Percentiles rank a stretch among this genome's conserved stretches.
Evolutionary conservation across 768 basidiomycete genomes (phyloP).

Genomic region (Strobilomyces echinocephalus): DNA sequence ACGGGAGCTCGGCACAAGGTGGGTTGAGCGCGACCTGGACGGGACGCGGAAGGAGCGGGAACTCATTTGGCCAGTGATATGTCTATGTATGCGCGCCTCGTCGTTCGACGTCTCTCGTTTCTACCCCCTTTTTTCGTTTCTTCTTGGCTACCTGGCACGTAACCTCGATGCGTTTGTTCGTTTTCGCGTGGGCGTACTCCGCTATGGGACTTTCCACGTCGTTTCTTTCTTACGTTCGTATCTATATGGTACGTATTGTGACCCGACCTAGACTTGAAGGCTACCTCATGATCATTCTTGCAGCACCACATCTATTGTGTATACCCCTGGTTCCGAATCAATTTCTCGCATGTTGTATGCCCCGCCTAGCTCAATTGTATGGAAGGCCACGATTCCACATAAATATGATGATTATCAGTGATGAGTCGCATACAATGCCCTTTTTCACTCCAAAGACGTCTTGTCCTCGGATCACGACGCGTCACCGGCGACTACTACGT

Average conservation of each 20-base stretch:
- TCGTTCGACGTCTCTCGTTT: slow-evolving; percentile 24
- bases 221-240: background rate
- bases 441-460: too few species aligned
- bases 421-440: too few species aligned
- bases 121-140: background rate
- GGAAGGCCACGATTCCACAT: too few species aligned
- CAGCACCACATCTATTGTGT: too few species aligned
- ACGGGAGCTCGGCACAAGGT: slow-evolving; percentile 13
- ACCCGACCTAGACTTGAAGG: too few species aligned
- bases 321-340: too few species aligned
- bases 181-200: background rate
- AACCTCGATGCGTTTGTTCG: background rate
- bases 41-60: slow-evolving; percentile 24
- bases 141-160: background rate
- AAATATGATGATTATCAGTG: too few species aligned
- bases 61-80: slow-evolving; percentile 23
- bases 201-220: background rate
- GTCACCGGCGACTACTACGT: too few species aligned
- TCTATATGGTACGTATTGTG: background rate
- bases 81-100: slow-evolving; percentile 10
- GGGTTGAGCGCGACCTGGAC: slow-evolving; percentile 29
- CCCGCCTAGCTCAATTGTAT: too few species aligned
- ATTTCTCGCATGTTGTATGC: too few species aligned
- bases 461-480: too few species aligned
- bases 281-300: too few species aligned